Base-by-base conservation (phyloP, 2,329 filamentous ascomycete species). In the Xylariales sp. region DNA sequence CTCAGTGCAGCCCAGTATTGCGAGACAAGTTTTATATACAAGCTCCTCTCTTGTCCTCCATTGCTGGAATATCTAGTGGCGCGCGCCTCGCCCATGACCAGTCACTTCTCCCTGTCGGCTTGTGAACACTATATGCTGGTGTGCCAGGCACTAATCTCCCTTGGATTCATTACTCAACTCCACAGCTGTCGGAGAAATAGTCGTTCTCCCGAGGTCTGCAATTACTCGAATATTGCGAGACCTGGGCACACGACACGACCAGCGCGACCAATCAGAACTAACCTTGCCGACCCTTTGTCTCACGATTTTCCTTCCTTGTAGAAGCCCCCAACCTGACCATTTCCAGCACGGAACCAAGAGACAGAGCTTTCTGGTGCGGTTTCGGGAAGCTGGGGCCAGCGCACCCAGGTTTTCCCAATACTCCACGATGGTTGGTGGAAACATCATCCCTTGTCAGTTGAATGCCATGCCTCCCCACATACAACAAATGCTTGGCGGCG, bases 351-450 rank as follows among this genome's bases (percentile, higher is more conserved):
- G n/a, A n/a, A 27, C 7, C 7, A 27, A 8, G 24, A 8, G 24
- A 14, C 15, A 31, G 24, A 18, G 20, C 31, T 38, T 27, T n/a
- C 35, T 21, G 20, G 24, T 44, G 24, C n/a, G n/a, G n/a, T n/a
- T n/a, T n/a, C n/a, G n/a, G n/a, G n/a, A n/a, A n/a, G n/a, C n/a
- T n/a, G n/a, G n/a, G n/a, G n/a, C n/a, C n/a, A n/a, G n/a, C n/a
- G n/a, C n/a, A n/a, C n/a, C n/a, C n/a, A n/a, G n/a, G n/a, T n/a
- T n/a, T n/a, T n/a, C n/a, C n/a, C n/a, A n/a, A n/a, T n/a, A n/a
- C n/a, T 22, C 21, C 7, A 31, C 28, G 19, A 27, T 31, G 44
- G 48, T 50, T 50, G 48, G 48, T 46, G 48, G 48, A 49, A 45
- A 43, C 47, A n/a, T 15, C 7, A 5, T 10, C 25, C 25, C 15